Base-by-base conservation (phyloP, 179 eudicot species). In the Sideroxylon spinosum region DNA sequence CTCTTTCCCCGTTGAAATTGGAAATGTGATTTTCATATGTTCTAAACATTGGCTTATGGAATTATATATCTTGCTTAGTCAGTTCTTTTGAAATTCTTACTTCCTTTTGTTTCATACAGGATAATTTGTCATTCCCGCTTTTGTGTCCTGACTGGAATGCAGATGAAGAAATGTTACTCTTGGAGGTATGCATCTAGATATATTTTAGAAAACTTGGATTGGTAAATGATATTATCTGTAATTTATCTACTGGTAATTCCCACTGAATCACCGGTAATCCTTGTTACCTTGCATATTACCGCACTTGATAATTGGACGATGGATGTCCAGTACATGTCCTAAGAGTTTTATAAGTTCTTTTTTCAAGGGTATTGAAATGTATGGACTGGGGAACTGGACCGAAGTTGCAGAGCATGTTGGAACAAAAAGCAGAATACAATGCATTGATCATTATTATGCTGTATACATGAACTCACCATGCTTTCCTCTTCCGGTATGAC, bases 391-490 rank as follows among this genome's bases (percentile, higher is more conserved):
- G 77, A 92, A 93, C 75, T 93, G 97, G 98, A 81, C 84, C 63
- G 98, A 92, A 91, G 95, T 93, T 61, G 98, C 98, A 71, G 97
- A 93, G 82, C 98, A 93, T 86, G 99, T 95, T 65, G 99, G 98
- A 81, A 92, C 97, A 19, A 95, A 95, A 89, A 88, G 90, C 87
- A 93, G 87, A 88, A 72, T 89, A 74, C 91, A 90, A 53, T 95
- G 99, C 72, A 87, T 93, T 77, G 90, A 86, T 67, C 99, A 95
- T 79, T 95, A 90, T 80, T 78, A 92, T 70, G 81, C 82, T 22
- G 78, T 88, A 80, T 95, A 93, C 83, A 88, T 93, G 94, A 86
- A 90, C 78, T 95, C 99, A 22, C 94, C 94, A 60, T 91, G 97
- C 87, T 95, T 93, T 86, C 99, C 99, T 68, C 96, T 95, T 80